Base-by-base conservation (phyloP, 2,329 filamentous ascomycete genomes). In the Aureobasidium sp. region DNA sequence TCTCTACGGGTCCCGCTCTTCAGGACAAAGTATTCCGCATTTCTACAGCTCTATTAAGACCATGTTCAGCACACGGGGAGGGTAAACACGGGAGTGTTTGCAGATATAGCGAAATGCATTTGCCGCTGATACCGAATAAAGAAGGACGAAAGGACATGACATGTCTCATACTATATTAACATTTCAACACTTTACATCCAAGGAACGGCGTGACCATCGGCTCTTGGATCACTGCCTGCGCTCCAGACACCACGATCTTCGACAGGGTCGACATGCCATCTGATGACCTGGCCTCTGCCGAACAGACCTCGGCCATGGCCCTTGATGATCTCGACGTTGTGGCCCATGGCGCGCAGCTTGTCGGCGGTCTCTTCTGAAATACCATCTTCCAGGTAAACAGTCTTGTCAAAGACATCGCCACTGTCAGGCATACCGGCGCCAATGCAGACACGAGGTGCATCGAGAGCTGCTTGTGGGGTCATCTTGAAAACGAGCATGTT, bases 371-470 rank as follows among this genome's bases (percentile, higher is more conserved):
- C 82, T 25, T 84, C 79, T 0, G 82, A 77, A 68, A 97, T 91
- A 0, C 91, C 91, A 58, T 96, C 90, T 73, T 97, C 93, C 0
- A 96, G 78, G 64, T 86, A 89, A 0, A 97, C 88, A 0, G 79
- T 86, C 70, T 80, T 80, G 65, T 87, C 85, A 15, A 82, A 75
- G 27, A 81, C 80, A 57, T 82, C 79, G 6, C 82, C 82, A 37
- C 75, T 75, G 52, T 86, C 82, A 0, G 87, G 84, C 79, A 87
- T 87, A 0, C 86, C 87, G 0, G 89, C 85, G 1, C 88, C 88
- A 63, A 97, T 90, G 69, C 91, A 97, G 66, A 97, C 82, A n/a
- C 94, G 82, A 17, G 94, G 93, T 3, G 93, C 88, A 71, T 99
- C 94, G 0, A 97, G 82, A 2, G 93, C 91, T 63, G 90, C 86